Evolutionary conservation across 805 yeast genomes (phyloP).

Genomic region (Hyphopichia homilentoma): DNA sequence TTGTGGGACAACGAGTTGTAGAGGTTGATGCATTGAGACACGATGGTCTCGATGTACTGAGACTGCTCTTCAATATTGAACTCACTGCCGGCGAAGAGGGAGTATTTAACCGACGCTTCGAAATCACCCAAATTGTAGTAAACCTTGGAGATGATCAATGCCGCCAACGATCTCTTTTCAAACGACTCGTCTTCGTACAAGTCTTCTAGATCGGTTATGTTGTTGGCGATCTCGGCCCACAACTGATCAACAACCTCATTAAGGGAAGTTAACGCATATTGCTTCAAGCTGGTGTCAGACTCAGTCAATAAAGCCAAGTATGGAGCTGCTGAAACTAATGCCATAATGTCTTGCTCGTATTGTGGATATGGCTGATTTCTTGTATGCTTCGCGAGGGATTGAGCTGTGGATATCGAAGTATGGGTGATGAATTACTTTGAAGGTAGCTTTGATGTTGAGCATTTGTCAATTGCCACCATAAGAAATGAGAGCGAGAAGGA

Average conservation of each 20-base stretch:
- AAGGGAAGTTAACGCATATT: conserved; percentile 80
- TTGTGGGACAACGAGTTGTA: conserved; percentile 66
- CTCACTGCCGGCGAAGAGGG: conserved; percentile 76
- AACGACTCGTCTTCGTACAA: conserved; percentile 81
- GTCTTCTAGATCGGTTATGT: conserved; percentile 82
- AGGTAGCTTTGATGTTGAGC: too few species aligned
- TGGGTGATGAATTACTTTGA: too few species aligned
- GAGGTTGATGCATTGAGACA: conserved; percentile 84
- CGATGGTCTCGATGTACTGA: conserved; percentile 92
- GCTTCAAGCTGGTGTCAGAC: conserved; percentile 69
- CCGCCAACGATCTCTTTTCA: conserved; percentile 78
- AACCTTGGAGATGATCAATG: conserved; percentile 86
- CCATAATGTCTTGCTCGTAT: too few species aligned
- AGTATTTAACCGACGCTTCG: conserved; percentile 83
- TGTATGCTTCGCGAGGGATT: too few species aligned
- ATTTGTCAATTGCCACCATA: too few species aligned
- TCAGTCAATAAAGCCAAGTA: conserved; percentile 86
- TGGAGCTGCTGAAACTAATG: conserved; percentile 84
- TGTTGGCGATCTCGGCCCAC: conserved; percentile 97
- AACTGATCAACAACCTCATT: conserved; percentile 81
- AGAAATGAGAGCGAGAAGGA: too few species aligned
- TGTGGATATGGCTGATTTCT: too few species aligned
- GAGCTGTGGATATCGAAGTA: too few species aligned
- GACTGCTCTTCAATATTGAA: conserved; percentile 72
- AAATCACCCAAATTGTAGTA: conserved; percentile 91